Conservation (phyloP, 1,139 yeast genomes). For the Saccharomyces pastorianus region DNA sequence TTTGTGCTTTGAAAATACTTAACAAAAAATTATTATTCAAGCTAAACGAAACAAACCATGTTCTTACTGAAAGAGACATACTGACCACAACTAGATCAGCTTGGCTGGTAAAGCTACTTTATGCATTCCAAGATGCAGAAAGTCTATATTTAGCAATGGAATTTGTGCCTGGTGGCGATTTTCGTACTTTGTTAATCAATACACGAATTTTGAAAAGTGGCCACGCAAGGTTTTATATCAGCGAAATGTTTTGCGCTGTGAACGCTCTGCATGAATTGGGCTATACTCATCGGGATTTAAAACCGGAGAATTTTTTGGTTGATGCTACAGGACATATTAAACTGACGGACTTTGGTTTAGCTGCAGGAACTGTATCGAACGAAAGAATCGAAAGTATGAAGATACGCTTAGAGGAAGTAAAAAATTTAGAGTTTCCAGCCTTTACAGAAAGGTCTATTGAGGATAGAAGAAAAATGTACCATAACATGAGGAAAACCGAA, state of each 20-base stretch:
- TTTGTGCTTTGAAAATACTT: slow-evolving; percentile 88
- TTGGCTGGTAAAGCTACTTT: slow-evolving; percentile 88
- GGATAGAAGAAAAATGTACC: slow-evolving; percentile 81
- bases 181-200: slow-evolving; percentile 85
- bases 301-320: slow-evolving; percentile 93
- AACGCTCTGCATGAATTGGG: slow-evolving; percentile 91
- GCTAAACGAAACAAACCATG: slow-evolving; percentile 92
- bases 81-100: slow-evolving; percentile 89
- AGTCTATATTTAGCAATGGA: slow-evolving; percentile 96
- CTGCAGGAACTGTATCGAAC: slow-evolving; percentile 90
- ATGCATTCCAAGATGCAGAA: slow-evolving; percentile 90
- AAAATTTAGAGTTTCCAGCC: slow-evolving; percentile 56
- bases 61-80: slow-evolving; percentile 91
- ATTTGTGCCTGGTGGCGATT: slow-evolving; percentile 98
- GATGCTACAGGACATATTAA: slow-evolving; percentile 94
- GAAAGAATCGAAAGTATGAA: slow-evolving; percentile 93
- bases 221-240: slow-evolving; percentile 88
- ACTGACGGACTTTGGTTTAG: slow-evolving; percentile 93
- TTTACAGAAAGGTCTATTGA: slow-evolving; percentile 61
- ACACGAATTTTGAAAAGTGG: slow-evolving; percentile 90
- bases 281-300: slow-evolving; percentile 92
- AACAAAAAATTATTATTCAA: slow-evolving; percentile 80
- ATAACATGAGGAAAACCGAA: slow-evolving; percentile 58
- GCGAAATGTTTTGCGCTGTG: slow-evolving; percentile 94
- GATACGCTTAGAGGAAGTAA: slow-evolving; percentile 71